Base-by-base conservation (phyloP, 495 filamentous ascomycete species). In the Darksidea phi region DNA sequence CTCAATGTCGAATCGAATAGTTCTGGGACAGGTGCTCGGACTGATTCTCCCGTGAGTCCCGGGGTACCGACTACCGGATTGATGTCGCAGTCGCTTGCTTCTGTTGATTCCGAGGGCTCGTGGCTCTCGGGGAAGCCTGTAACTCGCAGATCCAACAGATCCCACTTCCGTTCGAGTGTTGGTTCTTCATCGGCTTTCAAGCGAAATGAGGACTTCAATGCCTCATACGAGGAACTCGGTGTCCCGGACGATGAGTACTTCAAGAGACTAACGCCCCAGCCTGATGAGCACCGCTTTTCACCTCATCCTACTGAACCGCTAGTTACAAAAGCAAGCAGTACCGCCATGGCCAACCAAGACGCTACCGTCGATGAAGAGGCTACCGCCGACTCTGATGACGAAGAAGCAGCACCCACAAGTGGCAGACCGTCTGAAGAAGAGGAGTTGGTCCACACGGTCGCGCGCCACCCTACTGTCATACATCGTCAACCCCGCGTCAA, bases 41-140 rank as follows among this genome's bases (percentile, higher is more conserved):
- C 67, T 5, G 73, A 74, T 49, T 73, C 72, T 6, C 72, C 73
- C 8, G 66, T 74, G 54, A 70, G 65, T 37, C 70, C 67, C 43
- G 61, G 54, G 47, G 70, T 46, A n/a, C 64, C 64, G 36, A 37
- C 57, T 21, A 48, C 48, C 57, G 73, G 78, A 6, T 70, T 80
- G 8, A 73, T 89, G 41, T 87, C 86, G 18, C 83, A 85, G 72
- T 94, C 90, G 13, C 77, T 94, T 6, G 90, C 89, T 7, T 93
- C 89, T 0, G 85, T 97, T 58, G 91, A 95, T 67, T 93, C 89
- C 0, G 91, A 97, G 75, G 91, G 83, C 1, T 95, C 91, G 0
- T 97, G 91, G 91, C 86, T 97, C 62, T 90, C 89, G 1, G 90
- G 91, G 11, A 78, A 80, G 55, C 81, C 81, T 55, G 73, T 82